phyloP scores from a whole-genome alignment of 192 early-diverging fungal species.

The Thamnidium elegans region DNA sequence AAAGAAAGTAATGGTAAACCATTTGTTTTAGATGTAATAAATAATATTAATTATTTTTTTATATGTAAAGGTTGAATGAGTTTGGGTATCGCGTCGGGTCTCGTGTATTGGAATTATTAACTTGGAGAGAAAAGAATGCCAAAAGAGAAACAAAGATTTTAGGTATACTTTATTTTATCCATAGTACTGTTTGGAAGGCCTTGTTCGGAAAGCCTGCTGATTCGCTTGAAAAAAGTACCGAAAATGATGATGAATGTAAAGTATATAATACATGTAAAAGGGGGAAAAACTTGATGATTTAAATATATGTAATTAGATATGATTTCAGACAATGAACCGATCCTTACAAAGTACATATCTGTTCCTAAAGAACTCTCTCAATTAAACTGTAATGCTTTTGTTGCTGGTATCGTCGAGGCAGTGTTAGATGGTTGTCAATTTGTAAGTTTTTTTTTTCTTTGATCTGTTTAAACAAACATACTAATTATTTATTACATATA shows the following conservation, averaged over 20 bases:
- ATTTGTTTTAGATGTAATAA: background rate
- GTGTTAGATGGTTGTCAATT: constrained; percentile 89
- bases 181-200: constrained; percentile 90
- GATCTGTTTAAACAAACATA: background rate
- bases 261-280: constrained; percentile 5
- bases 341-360: constrained; percentile 86
- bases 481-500: background rate
- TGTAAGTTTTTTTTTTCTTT: too few relatives aligned
- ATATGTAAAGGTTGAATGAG: constrained; percentile 68
- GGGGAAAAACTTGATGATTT: too few relatives aligned
- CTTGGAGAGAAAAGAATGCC: constrained; percentile 84
- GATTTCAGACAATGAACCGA: constrained; percentile 98
- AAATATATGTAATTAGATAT: constrained; percentile 87
- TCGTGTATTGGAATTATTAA: constrained; percentile 81
- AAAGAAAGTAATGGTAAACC: constrained; percentile 76
- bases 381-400: constrained; percentile 91
- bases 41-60: background rate
- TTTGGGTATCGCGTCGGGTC: constrained; percentile 93
- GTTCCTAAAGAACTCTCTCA: constrained; percentile 91
- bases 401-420: constrained; percentile 96
- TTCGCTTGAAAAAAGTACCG: constrained; percentile 93
- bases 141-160: constrained; percentile 90
- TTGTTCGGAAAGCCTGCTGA: constrained; percentile 97
- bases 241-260: constrained; percentile 96
- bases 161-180: constrained; percentile 88